Percentiles rank a stretch among this genome's conserved stretches.
phyloP scores from a whole-genome alignment of 2,329 filamentous ascomycete species.

The Lecanicillium sp. region DNA sequence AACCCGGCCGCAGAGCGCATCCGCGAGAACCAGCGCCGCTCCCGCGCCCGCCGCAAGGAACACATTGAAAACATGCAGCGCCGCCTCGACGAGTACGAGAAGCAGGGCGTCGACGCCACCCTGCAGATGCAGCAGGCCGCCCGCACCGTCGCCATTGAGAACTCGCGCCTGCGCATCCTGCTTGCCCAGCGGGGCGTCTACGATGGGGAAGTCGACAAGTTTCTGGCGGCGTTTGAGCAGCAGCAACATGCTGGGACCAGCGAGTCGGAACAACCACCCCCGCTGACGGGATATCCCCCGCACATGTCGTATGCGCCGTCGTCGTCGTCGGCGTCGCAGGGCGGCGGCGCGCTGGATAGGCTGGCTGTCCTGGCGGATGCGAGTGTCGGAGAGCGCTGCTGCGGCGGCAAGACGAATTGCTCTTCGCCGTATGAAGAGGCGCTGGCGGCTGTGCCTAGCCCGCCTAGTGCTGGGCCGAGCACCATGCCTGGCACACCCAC shows the following conservation, averaged over 20 bases:
- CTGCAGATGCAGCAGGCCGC: constrained; percentile 47
- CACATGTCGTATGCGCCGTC: too few species aligned
- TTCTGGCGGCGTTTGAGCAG: constrained; percentile 26
- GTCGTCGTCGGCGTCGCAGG: background rate
- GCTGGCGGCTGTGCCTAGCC: constrained; percentile 2
- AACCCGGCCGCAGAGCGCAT: constrained; percentile 25
- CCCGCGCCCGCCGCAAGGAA: constrained; percentile 42
- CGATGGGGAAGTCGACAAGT: constrained; percentile 30
- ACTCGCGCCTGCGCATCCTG: constrained; percentile 35
- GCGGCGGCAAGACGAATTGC: constrained; percentile 3
- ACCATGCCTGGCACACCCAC: constrained; percentile 9
- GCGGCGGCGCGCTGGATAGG: constrained; percentile 19
- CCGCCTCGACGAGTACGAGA: constrained; percentile 38
- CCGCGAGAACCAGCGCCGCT: constrained; percentile 46
- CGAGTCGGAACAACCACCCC: background rate
- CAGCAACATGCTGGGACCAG: background rate
- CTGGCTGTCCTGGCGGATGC: constrained; percentile 30
- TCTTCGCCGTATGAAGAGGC: constrained; percentile 5
- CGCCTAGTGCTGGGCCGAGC: constrained; percentile 6
- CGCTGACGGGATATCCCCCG: too few species aligned
- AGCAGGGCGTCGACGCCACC: constrained; percentile 39
- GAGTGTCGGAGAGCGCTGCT: constrained; percentile 22
- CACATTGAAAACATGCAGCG: constrained; percentile 40
- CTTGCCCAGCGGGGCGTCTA: constrained; percentile 31
- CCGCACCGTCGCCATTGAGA: constrained; percentile 40